Evolutionary conservation across 2,329 filamentous ascomycete genomes (phyloP), one percentile per base, ranked within the genome.

Genomic region (Orbilia blumenaviensis): DNA sequence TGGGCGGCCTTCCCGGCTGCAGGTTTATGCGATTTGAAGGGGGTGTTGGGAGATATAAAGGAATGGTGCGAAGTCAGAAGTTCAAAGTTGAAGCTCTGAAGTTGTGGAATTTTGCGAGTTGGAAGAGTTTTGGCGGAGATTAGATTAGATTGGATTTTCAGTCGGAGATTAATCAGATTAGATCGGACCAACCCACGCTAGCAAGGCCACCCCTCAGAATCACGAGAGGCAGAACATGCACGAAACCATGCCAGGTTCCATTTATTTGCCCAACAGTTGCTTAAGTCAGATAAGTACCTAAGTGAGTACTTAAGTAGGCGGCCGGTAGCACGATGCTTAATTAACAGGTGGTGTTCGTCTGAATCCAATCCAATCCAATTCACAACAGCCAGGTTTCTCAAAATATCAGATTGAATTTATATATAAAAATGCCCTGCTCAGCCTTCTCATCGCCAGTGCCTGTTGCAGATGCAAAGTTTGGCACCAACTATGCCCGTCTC

Each of bases 51-150:
- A 34, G 52, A 29, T 68, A 41, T 38, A 32, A 54, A 66, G 8
- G 27, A 54, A 44, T 54, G 36, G 56, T 12, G 36, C n/a, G n/a
- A n/a, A n/a, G 42, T 16, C 12, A 16, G 38, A 66, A 44, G 48
- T 56, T 32, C n/a, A 38, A 60, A 52, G 50, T 23, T 56, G 48
- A 25, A 34, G 27, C 48, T 48, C 48, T 58, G 62, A 44, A 42
- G 62, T 41, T 50, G 44, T 68, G 41, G 72, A 67, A 68, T 76
- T 76, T 69, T 76, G 64, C 61, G 58, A 48, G 60, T 73, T 73
- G 68, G 42, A 56, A 73, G 68, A 73, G 29, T 60, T 66, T 73
- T 73, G 60, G 66, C 36, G 34, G 32, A 34, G 56, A 56, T 54
- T 41, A 71, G 64, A 63, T 69, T 16, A 41, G 56, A 56, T 66